Percentiles rank a stretch among this genome's conserved stretches.
Conservation (phyloP, 2,329 filamentous ascomycete species). For the Verticillium nonalfalfae region DNA sequence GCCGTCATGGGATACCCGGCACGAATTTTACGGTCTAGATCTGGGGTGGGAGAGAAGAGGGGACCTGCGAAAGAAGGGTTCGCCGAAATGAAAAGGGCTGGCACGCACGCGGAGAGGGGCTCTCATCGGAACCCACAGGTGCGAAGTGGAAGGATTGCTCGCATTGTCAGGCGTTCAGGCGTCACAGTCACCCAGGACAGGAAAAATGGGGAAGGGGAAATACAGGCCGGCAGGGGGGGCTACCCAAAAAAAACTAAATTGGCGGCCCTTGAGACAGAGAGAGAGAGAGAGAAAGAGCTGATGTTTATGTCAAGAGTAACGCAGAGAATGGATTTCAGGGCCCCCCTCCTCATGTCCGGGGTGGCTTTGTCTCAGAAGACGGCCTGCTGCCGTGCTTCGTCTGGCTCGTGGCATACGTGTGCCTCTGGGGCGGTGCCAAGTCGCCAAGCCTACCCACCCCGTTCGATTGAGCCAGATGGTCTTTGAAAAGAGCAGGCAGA, state of each 20-base stretch:
- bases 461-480: not conserved
- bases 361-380: not conserved
- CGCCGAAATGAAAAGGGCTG: too few species aligned
- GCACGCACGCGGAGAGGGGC: not conserved
- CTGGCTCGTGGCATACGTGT: not conserved
- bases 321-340: not conserved
- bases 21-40: not conserved
- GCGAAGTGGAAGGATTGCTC: conserved; percentile 1
- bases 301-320: not conserved
- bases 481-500: not conserved
- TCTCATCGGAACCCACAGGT: not conserved
- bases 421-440: not conserved
- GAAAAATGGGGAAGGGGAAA: not conserved
- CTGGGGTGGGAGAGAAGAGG: not conserved
- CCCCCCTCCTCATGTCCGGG: not conserved
- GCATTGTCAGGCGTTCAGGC: conserved; percentile 3
- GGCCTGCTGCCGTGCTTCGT: not conserved
- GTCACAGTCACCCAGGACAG: conserved; percentile 1
- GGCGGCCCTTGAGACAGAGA: not conserved
- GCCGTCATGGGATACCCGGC: not conserved
- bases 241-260: not conserved
- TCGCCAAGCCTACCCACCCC: not conserved
- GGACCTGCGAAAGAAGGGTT: conserved; percentile 3
- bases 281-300: not conserved
- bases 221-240: not conserved